Conservation (phyloP, 176 grass and related monocot species). For the Saccharum spontaneum region DNA sequence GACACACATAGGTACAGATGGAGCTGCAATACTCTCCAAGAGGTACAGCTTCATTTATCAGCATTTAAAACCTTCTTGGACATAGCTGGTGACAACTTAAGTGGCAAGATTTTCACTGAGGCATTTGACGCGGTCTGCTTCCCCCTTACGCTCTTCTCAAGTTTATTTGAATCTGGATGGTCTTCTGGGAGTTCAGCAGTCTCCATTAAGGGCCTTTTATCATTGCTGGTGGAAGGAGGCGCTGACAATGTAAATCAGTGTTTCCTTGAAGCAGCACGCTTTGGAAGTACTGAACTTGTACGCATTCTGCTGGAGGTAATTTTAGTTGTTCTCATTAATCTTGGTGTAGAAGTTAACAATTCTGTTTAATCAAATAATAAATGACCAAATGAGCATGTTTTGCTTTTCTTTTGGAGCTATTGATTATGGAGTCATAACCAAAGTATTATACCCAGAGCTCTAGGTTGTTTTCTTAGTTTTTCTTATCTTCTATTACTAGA, state of each 20-base stretch:
- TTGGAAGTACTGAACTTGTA: slow-evolving; percentile 88
- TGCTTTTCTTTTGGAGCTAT: background rate
- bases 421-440: background rate
- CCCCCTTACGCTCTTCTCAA: slow-evolving; percentile 85
- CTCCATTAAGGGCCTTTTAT: slow-evolving; percentile 67
- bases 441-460: background rate
- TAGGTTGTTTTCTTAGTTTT: background rate
- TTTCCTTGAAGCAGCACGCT: slow-evolving; percentile 76
- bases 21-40: slow-evolving; percentile 45
- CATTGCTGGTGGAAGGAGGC: slow-evolving; percentile 76
- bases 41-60: slow-evolving; percentile 73
- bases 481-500: background rate
- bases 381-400: background rate
- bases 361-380: slow-evolving; percentile 5
- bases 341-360: background rate
- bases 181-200: slow-evolving; percentile 61
- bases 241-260: slow-evolving; percentile 88
- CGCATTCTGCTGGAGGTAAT: slow-evolving; percentile 87
- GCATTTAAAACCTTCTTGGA: slow-evolving; percentile 79
- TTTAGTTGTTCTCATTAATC: background rate
- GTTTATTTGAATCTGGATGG: slow-evolving; percentile 87
- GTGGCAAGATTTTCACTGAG: slow-evolving; percentile 84
- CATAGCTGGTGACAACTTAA: slow-evolving; percentile 71
- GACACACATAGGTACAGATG: slow-evolving; percentile 26
- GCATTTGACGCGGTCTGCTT: slow-evolving; percentile 88